phyloP scores from a whole-genome alignment of 1,284 basidiomycete genomes.

The Ustilago tritici region DNA sequence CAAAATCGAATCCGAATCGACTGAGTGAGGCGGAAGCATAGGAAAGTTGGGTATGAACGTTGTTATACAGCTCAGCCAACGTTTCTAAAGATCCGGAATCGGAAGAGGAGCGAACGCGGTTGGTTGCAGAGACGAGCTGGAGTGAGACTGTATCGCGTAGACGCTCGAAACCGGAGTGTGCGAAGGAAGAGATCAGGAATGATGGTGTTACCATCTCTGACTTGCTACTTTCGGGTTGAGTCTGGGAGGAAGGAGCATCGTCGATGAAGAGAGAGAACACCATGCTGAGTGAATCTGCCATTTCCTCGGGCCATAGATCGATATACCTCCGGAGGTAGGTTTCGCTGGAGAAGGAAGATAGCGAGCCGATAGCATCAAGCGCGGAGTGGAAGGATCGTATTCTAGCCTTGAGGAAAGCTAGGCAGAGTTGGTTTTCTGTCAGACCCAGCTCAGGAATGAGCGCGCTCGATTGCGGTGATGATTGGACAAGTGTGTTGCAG shows the following conservation, averaged over 20 bases:
- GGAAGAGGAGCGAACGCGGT: background rate
- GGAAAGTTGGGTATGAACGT: constrained; percentile 47
- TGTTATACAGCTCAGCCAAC: constrained; percentile 28
- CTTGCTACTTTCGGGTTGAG: too few relatives aligned
- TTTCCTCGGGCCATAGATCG: constrained; percentile 89
- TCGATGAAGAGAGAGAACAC: constrained; percentile 90
- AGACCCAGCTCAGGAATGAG: constrained; percentile 67
- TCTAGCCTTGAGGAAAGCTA: constrained; percentile 78
- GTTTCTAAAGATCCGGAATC: constrained; percentile 21
- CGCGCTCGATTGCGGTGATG: background rate
- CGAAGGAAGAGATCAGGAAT: constrained; percentile 42
- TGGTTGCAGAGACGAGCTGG: constrained; percentile 19
- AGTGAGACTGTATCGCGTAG: constrained; percentile 21
- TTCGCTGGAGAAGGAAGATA: constrained; percentile 30
- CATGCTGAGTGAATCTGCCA: constrained; percentile 90
- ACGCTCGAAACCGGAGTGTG: constrained; percentile 23
- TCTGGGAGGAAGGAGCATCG: constrained; percentile 60
- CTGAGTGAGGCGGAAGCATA: constrained; percentile 38
- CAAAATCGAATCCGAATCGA: constrained; percentile 50
- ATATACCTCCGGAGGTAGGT: constrained; percentile 75
- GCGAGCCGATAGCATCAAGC: constrained; percentile 67
- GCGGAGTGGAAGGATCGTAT: constrained; percentile 73
- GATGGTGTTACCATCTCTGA: constrained; percentile 23
- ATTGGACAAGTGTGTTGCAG: constrained; percentile 1
- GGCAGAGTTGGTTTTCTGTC: constrained; percentile 76